Base-by-base conservation (phyloP, 306 rosid species). In the Quercus wislizeni region DNA sequence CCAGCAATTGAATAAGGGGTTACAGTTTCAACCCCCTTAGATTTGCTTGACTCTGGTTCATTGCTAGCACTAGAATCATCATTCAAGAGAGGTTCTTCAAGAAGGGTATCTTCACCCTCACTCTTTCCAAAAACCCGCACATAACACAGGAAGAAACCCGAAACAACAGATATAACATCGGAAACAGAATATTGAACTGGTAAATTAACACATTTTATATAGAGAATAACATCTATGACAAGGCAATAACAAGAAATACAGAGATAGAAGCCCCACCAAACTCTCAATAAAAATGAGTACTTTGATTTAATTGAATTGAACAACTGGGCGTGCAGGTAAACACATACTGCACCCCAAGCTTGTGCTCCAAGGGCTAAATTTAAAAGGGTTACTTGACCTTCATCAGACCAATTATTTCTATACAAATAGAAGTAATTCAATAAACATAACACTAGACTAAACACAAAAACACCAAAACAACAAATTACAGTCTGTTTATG, bases 1-100 rank as follows among this genome's bases (percentile, higher is more conserved):
- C 91, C 89, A 88, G 89, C 89, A 74, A 49, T 77, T n/a, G 91
- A 83, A 69, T 57, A 86, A 55, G 91, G 88, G 64, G 89, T 86
- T 64, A 88, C 82, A 74, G 76, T 81, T 76, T 83, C 83, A 75
- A 65, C 76, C 72, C 89, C 91, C 43, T 55, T 73, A 19, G 74
- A 31, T 76, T 82, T 83, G 46, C 75, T 78, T 71, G 82, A 73
- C 55, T 52, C 79, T 21, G 49, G 30, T 7, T 8, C 54, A 33
- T 72, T 55, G n/a, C 52, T 56, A 62, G 17, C 46, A 27, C 31
- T 52, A 19, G 84, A 14, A 71, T 25, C 73, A n/a, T 58, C 84
- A 74, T 81, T 74, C 80, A 88, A 77, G n/a, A 88, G 85, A 56
- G 86, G 86, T 49, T 86, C 89, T 25, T 76, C 74, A 79, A 86